phyloP scores from a whole-genome alignment of 352 stramenopile genomes.

The Phytophthora sp. region DNA sequence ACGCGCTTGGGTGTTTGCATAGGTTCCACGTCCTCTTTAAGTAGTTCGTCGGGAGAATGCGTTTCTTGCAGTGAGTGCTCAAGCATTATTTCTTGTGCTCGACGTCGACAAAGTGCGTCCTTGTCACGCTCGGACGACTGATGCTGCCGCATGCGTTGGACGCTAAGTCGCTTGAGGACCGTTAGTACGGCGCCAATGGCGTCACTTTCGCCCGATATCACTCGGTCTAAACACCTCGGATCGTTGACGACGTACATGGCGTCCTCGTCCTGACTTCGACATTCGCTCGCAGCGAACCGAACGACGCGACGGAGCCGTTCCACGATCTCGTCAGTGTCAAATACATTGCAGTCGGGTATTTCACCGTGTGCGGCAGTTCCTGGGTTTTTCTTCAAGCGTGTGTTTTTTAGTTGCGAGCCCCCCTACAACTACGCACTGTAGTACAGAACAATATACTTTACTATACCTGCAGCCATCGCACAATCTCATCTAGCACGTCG shows the following conservation, averaged over 20 bases:
- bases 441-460: too few relatives aligned
- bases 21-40: neutral
- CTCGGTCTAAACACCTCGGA: conserved; percentile 37
- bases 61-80: conserved; percentile 13
- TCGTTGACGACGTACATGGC: conserved; percentile 62
- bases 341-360: conserved; percentile 1
- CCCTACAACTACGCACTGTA: neutral
- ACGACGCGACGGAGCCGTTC: conserved; percentile 43
- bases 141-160: neutral
- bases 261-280: conserved; percentile 46
- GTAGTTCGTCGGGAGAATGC: neutral
- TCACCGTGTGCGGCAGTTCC: neutral
- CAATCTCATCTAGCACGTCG: conserved; percentile 61
- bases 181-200: conserved; percentile 56
- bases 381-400: conserved; percentile 11
- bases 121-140: conserved; percentile 5
- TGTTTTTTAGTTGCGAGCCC: neutral
- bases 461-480: conserved; percentile 39
- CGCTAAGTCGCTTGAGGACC: conserved; percentile 48
- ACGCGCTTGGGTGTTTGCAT: conserved; percentile 17
- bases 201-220: conserved; percentile 42
- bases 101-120: neutral
- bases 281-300: conserved; percentile 48
- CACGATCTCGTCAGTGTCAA: conserved; percentile 1
- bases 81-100: conserved; percentile 19